Base-by-base conservation (phyloP, 768 basidiomycete genomes). In the Suillus lakei region DNA sequence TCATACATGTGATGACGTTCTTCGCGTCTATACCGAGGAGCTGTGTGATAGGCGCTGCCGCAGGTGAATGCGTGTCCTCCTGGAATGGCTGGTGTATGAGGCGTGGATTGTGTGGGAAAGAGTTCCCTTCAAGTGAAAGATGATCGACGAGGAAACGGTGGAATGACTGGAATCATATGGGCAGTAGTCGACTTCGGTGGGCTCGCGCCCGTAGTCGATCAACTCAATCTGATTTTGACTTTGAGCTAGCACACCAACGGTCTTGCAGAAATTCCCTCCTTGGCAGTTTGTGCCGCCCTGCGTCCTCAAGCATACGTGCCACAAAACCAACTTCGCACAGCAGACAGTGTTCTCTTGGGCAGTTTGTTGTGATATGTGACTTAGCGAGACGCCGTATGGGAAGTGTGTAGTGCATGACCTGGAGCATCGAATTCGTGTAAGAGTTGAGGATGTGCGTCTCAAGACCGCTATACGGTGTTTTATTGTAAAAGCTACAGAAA, bases 381-480 rank as follows among this genome's bases (percentile, higher is more conserved):
- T 93, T 98, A 15, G 96, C 95, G 46, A 97, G 79, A 30, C 78
- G 82, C 43, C 97, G 85, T 41, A 99, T 86, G 1, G 96, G 92
- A 16, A 78, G 70, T 26, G 83, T 85, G 77, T 95, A 96, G 74
- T 98, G 92, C 79, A 99, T 86, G n/a, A 91, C 87, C 76, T 99
- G 96, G 1, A 97, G 78, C 36, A 98, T 76, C 2, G 93, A 81
- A 73, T 99, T 99, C 18, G 96, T 97, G 79, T 99, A 99, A 6
- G 96, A 99, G 76, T 98, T 97, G 51, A 95, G 83, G 64, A 99
- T 98, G 74, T 99, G 95, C 1, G 97, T 98, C 75, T 99, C 97
- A 54, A 99, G 83, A 6, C 98, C 98, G 62, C 95, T 96, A 71
- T 86, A 95, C 23, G 85, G 75, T 0, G 98, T 99, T 73, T 88